Evolutionary conservation across 768 basidiomycete species (phyloP).

Genomic region (Agaricus sinodeliciosus): DNA sequence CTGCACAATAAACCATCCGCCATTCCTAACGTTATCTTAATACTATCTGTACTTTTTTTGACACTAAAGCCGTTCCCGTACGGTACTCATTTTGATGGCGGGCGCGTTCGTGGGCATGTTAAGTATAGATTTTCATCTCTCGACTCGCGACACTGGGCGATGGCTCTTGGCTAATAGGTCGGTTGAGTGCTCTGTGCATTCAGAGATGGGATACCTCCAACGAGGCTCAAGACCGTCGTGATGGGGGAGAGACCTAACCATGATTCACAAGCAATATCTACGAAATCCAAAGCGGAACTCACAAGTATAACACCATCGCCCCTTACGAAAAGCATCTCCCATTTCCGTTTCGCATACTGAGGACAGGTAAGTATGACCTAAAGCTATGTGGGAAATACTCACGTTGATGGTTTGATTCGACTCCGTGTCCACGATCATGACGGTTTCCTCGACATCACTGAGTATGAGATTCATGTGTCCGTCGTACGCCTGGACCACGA

Average conservation of each 20-base stretch:
- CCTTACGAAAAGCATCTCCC: slow-evolving; percentile 97
- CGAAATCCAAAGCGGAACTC: slow-evolving; percentile 16
- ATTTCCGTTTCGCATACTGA: slow-evolving; percentile 86
- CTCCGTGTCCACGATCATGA: slow-evolving; percentile 93
- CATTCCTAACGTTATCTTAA: not conserved
- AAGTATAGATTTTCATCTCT: not conserved
- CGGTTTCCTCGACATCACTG: slow-evolving; percentile 95
- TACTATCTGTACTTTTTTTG: not conserved
- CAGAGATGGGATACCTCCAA: not conserved
- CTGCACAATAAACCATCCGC: not conserved
- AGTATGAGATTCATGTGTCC: slow-evolving; percentile 99
- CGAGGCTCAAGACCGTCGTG: slow-evolving; percentile 52
- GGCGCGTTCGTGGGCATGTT: not conserved
- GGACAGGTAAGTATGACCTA: not conserved
- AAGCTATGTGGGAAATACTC: slow-evolving; percentile 55
- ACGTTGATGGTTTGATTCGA: slow-evolving; percentile 42
- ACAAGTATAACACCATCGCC: slow-evolving; percentile 97
- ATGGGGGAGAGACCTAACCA: slow-evolving; percentile 71
- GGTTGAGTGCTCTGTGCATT: not conserved
- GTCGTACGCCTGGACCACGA: slow-evolving; percentile 78
- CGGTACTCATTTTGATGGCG: not conserved
- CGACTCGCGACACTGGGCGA: too few relatives aligned
- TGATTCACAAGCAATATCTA: slow-evolving; percentile 11
- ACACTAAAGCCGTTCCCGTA: not conserved
- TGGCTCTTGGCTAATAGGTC: too few relatives aligned